Conservation (phyloP, 1,284 basidiomycete species). For the Irpex sp. region DNA sequence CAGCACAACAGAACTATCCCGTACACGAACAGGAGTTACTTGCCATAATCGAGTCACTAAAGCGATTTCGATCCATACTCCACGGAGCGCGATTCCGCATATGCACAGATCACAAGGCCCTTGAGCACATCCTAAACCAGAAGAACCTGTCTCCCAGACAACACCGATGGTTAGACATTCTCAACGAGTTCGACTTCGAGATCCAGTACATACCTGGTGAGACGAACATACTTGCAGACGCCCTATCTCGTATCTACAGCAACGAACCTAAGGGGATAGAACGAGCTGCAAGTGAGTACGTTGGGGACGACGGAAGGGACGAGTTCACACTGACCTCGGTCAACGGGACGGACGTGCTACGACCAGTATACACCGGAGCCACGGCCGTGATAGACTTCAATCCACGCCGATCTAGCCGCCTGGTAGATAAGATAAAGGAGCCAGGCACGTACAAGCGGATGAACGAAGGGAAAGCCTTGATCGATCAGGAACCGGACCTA, state of each 20-base stretch:
- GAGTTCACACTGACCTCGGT: background rate
- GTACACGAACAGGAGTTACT: slow-evolving; percentile 24
- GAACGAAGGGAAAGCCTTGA: background rate
- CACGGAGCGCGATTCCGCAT: slow-evolving; percentile 27
- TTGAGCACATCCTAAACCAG: slow-evolving; percentile 30
- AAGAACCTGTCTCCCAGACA: slow-evolving; percentile 28
- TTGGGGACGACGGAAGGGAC: slow-evolving; percentile 3
- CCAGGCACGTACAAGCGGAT: background rate
- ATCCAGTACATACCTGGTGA: slow-evolving; percentile 31
- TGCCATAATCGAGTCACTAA: slow-evolving; percentile 20
- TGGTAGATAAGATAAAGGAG: background rate
- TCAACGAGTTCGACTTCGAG: slow-evolving; percentile 30
- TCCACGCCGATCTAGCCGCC: background rate
- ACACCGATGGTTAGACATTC: slow-evolving; percentile 28
- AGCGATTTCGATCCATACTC: slow-evolving; percentile 20
- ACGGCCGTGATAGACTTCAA: background rate
- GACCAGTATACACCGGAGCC: background rate
- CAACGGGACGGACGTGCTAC: background rate
- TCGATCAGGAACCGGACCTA: background rate
- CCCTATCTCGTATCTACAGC: slow-evolving; percentile 32
- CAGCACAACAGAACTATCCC: slow-evolving; percentile 22
- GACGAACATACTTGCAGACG: slow-evolving; percentile 30
- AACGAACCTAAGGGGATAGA: slow-evolving; percentile 25
- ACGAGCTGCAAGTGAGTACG: slow-evolving; percentile 23
- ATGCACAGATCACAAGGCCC: slow-evolving; percentile 31